Evolutionary conservation across 495 filamentous ascomycete genomes (phyloP).

Genomic region (Cercophora newfieldiana): DNA sequence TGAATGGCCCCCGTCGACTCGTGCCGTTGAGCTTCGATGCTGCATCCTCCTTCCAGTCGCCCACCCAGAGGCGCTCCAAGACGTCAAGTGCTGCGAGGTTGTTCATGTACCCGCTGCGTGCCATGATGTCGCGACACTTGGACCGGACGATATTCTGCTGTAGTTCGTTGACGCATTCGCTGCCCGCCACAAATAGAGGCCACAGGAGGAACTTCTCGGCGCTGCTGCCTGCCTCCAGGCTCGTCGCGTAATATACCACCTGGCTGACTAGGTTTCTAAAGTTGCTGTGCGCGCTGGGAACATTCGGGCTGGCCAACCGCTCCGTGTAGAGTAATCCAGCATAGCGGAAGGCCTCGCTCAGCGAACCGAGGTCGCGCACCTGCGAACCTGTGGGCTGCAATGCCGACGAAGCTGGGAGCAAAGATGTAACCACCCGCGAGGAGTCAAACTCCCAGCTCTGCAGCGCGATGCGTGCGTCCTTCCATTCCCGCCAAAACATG

Average conservation of each 20-base stretch:
- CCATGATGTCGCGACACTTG: constrained; percentile 82
- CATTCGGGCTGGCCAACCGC: constrained; percentile 75
- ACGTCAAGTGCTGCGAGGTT: constrained; percentile 84
- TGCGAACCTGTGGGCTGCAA: constrained; percentile 45
- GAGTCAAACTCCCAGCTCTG: constrained; percentile 77
- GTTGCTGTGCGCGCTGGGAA: constrained; percentile 72
- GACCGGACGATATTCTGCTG: constrained; percentile 75
- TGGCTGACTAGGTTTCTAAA: constrained; percentile 81
- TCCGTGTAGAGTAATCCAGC: constrained; percentile 88
- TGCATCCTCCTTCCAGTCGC: constrained; percentile 47
- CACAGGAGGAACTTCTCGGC: constrained; percentile 89
- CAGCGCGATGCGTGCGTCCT: constrained; percentile 71
- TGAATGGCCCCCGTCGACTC: constrained; percentile 54
- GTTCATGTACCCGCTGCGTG: constrained; percentile 87
- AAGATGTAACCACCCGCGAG: constrained; percentile 36
- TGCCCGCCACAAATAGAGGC: constrained; percentile 89
- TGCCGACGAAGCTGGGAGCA: constrained; percentile 18
- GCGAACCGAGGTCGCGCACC: constrained; percentile 55
- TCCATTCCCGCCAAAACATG: constrained; percentile 85
- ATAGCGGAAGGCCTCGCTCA: constrained; percentile 87
- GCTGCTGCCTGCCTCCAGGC: constrained; percentile 63
- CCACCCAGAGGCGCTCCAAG: constrained; percentile 78
- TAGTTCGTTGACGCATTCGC: constrained; percentile 81
- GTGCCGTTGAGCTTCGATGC: constrained; percentile 32
- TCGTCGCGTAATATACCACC: constrained; percentile 77